These are phyloP conservation scores for Blastocystis hominis DNA, from an alignment of 352 stramenopile species.

Conservation along the genomic window DNA sequence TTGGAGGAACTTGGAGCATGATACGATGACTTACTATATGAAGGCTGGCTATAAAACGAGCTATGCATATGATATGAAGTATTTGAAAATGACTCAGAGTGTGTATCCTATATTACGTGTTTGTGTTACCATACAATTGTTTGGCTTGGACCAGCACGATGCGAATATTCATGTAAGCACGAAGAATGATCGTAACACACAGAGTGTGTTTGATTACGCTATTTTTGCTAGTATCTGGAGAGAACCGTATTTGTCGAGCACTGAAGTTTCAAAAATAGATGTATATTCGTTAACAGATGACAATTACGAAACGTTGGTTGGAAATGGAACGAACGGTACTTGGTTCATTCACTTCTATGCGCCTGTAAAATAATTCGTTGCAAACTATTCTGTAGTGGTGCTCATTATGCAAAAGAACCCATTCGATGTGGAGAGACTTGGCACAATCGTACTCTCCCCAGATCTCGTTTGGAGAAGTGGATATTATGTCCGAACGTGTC, in stretches of 20 bases:
- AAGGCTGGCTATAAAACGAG: not conserved
- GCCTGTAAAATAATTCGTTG: not conserved
- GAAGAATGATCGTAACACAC: too few relatives aligned
- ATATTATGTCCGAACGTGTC: slow-evolving; percentile 13
- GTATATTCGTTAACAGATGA: not conserved
- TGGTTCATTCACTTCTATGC: slow-evolving; percentile 41
- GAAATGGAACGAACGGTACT: not conserved
- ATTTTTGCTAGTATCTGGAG: not conserved
- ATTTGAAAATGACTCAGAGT: not conserved
- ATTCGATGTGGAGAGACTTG: not conserved
- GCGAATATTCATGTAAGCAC: too few relatives aligned
- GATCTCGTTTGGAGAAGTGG: not conserved
- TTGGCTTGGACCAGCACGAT: not conserved
- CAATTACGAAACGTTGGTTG: not conserved
- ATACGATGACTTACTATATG: slow-evolving; percentile 7
- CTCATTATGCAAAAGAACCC: not conserved
- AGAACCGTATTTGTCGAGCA: not conserved
- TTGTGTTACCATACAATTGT: not conserved
- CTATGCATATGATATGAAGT: not conserved
- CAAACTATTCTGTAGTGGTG: slow-evolving; percentile 1
- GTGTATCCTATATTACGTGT: not conserved
- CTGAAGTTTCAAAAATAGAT: not conserved
- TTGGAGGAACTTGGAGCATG: slow-evolving; percentile 8
- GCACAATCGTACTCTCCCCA: not conserved
- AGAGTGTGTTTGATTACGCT: too few relatives aligned